Base-by-base conservation (phyloP, 768 basidiomycete species). In the Lepiota subincarnata region DNA sequence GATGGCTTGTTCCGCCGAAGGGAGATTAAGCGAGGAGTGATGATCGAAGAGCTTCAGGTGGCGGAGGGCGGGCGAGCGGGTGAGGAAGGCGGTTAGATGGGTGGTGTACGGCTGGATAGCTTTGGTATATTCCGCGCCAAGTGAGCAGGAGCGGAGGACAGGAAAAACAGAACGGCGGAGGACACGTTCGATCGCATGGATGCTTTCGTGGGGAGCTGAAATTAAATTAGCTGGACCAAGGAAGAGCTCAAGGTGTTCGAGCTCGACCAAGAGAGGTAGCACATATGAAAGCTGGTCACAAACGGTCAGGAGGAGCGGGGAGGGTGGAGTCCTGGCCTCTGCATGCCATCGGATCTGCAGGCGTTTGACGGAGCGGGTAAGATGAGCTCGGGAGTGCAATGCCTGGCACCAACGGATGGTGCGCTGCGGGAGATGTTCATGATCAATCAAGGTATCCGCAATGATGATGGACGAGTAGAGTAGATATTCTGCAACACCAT, bases 331-430 rank as follows among this genome's bases (percentile, higher is more conserved):
- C n/a, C 65, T 66, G 2, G 64, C 61, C 31, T 76, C 72, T 4
- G 72, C 68, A 55, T 75, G 76, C 83, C 83, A 86, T 52, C 80
- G 73, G 37, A 86, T 66, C 52, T 77, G 75, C 26, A 86, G 64
- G 35, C 70, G 73, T 56, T 69, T 73, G 18, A 77, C 73, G 39
- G 65, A 62, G 24, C 77, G 75, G 41, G 72, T 58, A 57, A 84
- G 76, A 62, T 82, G 73, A 0, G 70, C 66, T 28, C 78, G 70
- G 3, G 62, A 59, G 4, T 71, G 64, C 66, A 86, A 71, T 24
- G 82, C 79, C 39, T 75, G 60, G 64, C 79, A 83, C 72, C 80
- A 84, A 55, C 69, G 66, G 2, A 75, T 62, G 0, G 81, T 82
- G 41, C 66, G 71, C 56, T 62, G 63, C 2, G 75, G 79, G 11